Evolutionary conservation across 495 filamentous ascomycete genomes (phyloP), one percentile per base, ranked within the genome.

Genomic region (Polyplosphaeria fusca): DNA sequence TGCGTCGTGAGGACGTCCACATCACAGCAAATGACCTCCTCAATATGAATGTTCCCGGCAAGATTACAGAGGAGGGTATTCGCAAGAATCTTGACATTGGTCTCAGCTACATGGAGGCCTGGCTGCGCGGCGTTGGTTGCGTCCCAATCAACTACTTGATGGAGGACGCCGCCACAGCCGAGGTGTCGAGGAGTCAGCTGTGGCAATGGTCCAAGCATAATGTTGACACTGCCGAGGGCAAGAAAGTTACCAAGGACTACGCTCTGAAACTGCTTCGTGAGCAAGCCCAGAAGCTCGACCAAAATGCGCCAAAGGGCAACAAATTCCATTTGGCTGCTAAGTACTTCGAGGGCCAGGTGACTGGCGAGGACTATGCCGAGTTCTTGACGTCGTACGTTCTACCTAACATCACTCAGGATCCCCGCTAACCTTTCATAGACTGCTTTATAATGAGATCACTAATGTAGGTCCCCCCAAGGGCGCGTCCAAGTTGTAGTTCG

Each of bases 131-230:
- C 16, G 79, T 97, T 28, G 93, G 93, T 32, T 99, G 93, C 63
- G 90, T 99, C 52, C 94, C 93, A 18, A 96, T 99, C 75, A 96
- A 99, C 78, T 94, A 86, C 71, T 77, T 98, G n/a, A 99, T 99
- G 93, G 94, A 99, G 74, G 94, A 99, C 61, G 93, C 93, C 22
- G 93, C 93, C 11, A 99, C 93, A 5, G 93, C 93, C 42, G 93
- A 99, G 75, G 93, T 99, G 7, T 89, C 84, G 43, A 86, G 93
- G 52, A 85, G 79, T 39, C 82, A 98, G 81, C 83, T 98, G 26
- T 98, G 93, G 93, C 93, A 98, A 73, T 98, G 93, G 93, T 80
- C 84, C 47, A 80, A 79, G 58, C 93, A 98, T 77, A 85, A 88
- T 67, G 83, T 95, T 19, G 79, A 79, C 52, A 95, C 92, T 13